These are phyloP conservation scores for Achlya hypogyna DNA, from an alignment of 352 stramenopile genomes.

Conservation along the genomic window DNA sequence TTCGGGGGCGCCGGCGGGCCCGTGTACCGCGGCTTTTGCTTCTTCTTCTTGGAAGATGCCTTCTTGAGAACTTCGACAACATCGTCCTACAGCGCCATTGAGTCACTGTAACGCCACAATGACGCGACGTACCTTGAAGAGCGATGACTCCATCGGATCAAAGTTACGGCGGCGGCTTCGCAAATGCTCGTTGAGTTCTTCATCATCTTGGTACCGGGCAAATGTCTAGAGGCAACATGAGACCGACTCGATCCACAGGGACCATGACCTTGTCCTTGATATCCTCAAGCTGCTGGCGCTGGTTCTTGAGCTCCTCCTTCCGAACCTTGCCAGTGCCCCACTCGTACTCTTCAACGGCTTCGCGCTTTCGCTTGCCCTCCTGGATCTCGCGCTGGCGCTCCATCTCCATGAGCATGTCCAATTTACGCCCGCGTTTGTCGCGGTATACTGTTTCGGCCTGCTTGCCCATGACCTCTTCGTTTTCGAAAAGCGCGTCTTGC, in stretches of 20 bases:
- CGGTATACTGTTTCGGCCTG: constrained; percentile 78
- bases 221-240: constrained; percentile 30
- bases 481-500: constrained; percentile 38
- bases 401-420: constrained; percentile 82
- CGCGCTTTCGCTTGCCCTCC: constrained; percentile 63
- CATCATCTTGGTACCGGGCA: constrained; percentile 55
- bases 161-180: constrained; percentile 55
- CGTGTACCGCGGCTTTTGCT: constrained; percentile 56
- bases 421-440: constrained; percentile 66
- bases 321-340: constrained; percentile 77
- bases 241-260: not conserved
- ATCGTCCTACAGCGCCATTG: constrained; percentile 30
- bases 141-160: constrained; percentile 67
- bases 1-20: constrained; percentile 66
- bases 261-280: constrained; percentile 36
- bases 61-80: constrained; percentile 26
- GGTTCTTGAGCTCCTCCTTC: constrained; percentile 50
- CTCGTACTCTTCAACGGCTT: constrained; percentile 73
- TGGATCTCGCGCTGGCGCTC: constrained; percentile 69
- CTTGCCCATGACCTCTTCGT: constrained; percentile 55
- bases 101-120: not conserved
- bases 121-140: constrained; percentile 29
- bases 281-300: constrained; percentile 49
- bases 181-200: constrained; percentile 52
- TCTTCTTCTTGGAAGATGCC: constrained; percentile 39